phyloP scores from a whole-genome alignment of 108 stramenopile genomes.

The Bacterosira constricta region DNA sequence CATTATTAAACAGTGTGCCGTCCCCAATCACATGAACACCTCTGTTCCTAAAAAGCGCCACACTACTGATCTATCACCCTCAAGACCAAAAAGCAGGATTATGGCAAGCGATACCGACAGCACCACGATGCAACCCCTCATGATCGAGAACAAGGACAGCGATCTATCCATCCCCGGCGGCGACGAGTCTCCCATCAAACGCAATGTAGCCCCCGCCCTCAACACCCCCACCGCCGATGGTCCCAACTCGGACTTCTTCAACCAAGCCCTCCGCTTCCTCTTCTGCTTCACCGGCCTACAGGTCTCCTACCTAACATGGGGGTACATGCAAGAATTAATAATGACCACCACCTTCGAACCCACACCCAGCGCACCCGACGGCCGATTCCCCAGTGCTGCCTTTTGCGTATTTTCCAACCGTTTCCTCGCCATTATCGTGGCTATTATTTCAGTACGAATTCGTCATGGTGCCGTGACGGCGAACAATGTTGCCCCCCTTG shows the following conservation, averaged over 20 bases:
- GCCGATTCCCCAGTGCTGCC: constrained; percentile 92
- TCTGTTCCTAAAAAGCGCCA: constrained; percentile 1
- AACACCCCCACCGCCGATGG: neutral
- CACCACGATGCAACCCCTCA: constrained; percentile 6
- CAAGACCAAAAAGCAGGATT: neutral
- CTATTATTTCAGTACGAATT: constrained; percentile 81
- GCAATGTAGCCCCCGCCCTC: constrained; percentile 8
- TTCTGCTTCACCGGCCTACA: constrained; percentile 76
- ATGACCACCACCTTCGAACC: constrained; percentile 93
- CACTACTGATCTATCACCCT: too few species aligned
- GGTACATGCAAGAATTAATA: constrained; percentile 97
- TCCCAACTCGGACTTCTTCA: constrained; percentile 11
- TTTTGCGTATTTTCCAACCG: constrained; percentile 98
- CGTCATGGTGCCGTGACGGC: constrained; percentile 78
- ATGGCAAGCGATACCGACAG: neutral
- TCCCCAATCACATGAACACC: neutral
- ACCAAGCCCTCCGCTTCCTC: constrained; percentile 27
- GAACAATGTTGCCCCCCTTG: constrained; percentile 85
- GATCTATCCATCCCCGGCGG: constrained; percentile 27
- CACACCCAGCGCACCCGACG: constrained; percentile 72
- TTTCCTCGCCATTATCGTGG: constrained; percentile 93
- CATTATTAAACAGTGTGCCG: too few species aligned
- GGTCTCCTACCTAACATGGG: constrained; percentile 87
- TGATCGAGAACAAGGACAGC: constrained; percentile 18
- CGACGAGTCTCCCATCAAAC: constrained; percentile 7